Base-by-base conservation (phyloP, 2,329 filamentous ascomycete species). In the Venturia effusa region DNA sequence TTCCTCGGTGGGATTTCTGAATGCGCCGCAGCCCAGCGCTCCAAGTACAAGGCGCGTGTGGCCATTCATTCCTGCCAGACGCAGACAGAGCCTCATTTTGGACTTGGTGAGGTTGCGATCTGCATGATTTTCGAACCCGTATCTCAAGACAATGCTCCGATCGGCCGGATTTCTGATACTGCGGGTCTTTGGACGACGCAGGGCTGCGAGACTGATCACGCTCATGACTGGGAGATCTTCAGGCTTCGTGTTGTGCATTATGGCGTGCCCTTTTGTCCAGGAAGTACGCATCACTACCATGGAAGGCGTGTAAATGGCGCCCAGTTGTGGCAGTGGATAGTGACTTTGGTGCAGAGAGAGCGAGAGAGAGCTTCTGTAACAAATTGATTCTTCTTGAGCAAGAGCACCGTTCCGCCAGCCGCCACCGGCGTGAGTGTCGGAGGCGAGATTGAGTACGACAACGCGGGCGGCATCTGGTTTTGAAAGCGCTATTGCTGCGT, bases 371-470 rank as follows among this genome's bases (percentile, higher is more conserved):
- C 80, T 84, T 54, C 86, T 82, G 70, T 85, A 86, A 74, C 85
- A 89, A 7, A 90, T 78, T 2, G 83, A 81, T 75, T 90, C 87
- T 74, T 90, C 87, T 72, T 90, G 87, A 0, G 87, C 86, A 37
- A 82, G 73, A 63, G 84, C 78, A 41, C 87, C 87, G 43, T 78
- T 79, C 4, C 80, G 70, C 80, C 85, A 89, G 22, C 85, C 85
- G 24, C 87, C 87, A n/a, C 86, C 87, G 0, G 83, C 79, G 17
- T 69, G 72, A 3, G 72, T 68, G 59, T 82, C 78, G 61, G 83
- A 88, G 19, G 86, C 86, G 75, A 88, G 84, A 69, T 89, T 90
- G 65, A 90, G 76, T 30, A 88, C 79, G 39, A 80, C 82, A n/a
- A 87, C 79, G 8, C 76, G 76, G 64, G 1, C 22, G 30, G 34